Conservation (phyloP, 164 flowering plant genomes). For the Saururus chinensis region DNA sequence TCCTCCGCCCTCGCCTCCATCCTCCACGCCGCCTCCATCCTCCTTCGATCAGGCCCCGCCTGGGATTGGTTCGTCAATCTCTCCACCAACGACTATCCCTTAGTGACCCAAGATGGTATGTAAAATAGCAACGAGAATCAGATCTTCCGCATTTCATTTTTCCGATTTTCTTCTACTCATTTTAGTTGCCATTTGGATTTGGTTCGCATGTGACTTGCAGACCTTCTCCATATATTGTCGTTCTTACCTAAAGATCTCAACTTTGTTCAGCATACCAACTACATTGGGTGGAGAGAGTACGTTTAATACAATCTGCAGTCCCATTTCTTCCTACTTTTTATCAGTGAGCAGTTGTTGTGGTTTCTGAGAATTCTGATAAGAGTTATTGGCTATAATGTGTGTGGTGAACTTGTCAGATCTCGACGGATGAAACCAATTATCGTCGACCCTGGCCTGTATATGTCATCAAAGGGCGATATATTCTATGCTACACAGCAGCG, state of each 20-base stretch:
- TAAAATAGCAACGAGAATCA: too few relatives aligned
- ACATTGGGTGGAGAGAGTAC: constrained; percentile 91
- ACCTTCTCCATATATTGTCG: constrained; percentile 84
- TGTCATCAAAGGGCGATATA: constrained; percentile 39
- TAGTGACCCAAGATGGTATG: constrained; percentile 88
- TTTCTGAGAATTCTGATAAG: neutral
- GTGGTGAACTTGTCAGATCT: constrained; percentile 30
- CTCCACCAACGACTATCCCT: constrained; percentile 70
- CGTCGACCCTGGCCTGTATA: constrained; percentile 86
- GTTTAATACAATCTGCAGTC: constrained; percentile 7
- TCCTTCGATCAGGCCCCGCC: constrained; percentile 28
- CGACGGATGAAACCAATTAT: constrained; percentile 54
- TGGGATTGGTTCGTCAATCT: constrained; percentile 97
- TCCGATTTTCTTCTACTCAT: neutral
- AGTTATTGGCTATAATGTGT: constrained; percentile 1
- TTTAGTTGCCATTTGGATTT: neutral
- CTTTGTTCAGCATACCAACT: constrained; percentile 75
- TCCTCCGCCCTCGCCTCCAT: constrained; percentile 52
- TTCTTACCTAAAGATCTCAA: constrained; percentile 74
- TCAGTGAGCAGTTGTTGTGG: neutral
- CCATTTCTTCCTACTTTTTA: neutral
- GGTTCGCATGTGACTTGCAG: constrained; percentile 28
- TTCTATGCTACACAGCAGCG: constrained; percentile 77
- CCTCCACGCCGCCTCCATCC: constrained; percentile 72
- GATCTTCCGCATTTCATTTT: neutral